Percentiles rank a stretch among this genome's conserved stretches.
Conservation (phyloP, 768 basidiomycete genomes). For the Boletus huronensis region DNA sequence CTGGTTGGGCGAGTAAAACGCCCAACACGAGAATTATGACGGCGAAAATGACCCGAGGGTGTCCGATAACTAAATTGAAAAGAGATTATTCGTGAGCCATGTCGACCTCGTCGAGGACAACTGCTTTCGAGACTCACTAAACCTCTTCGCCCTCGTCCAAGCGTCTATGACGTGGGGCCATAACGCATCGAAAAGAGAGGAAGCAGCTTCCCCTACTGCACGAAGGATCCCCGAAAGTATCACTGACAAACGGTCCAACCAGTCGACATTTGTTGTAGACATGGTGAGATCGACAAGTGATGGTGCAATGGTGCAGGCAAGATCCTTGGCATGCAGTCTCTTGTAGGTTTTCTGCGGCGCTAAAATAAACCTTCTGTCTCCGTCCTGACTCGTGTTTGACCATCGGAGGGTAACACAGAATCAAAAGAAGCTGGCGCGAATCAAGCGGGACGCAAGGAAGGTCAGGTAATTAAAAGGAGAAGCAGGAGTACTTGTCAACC, state of each 20-base stretch:
- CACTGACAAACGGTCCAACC: background rate
- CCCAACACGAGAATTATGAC: background rate
- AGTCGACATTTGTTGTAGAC: background rate
- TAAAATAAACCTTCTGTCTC: background rate
- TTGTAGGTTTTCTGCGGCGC: background rate
- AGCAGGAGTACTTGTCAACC: too few species aligned
- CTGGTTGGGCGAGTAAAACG: background rate
- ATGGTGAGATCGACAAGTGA: background rate
- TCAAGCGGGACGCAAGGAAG: background rate
- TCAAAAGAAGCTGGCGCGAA: background rate
- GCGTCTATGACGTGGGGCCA: background rate
- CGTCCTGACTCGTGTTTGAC: background rate
- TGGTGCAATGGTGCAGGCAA: background rate
- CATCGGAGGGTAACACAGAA: background rate
- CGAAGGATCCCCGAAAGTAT: rapidly evolving
- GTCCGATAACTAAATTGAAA: background rate
- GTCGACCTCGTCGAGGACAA: background rate
- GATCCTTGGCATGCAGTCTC: background rate
- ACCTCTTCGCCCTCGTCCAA: background rate
- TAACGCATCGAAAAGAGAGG: rapidly evolving
- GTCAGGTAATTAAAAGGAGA: background rate
- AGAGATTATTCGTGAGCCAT: background rate
- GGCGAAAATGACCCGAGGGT: background rate
- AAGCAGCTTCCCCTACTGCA: rapidly evolving
- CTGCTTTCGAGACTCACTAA: background rate